Conservation (phyloP, 495 filamentous ascomycete species). For the Neurospora tetrasperma region DNA sequence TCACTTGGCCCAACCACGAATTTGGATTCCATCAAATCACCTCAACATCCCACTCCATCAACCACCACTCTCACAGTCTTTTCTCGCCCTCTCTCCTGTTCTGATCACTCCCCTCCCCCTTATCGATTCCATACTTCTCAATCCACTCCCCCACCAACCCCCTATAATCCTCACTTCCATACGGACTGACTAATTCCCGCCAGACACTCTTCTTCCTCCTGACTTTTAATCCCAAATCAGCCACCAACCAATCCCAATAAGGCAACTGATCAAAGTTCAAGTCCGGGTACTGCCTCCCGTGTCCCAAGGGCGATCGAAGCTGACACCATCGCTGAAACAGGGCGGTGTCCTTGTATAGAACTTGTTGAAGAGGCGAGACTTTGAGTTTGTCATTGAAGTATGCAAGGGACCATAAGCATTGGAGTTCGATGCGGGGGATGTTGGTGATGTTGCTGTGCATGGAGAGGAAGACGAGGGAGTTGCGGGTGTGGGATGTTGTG, state of each 20-base stretch:
- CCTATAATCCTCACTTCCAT: slow-evolving; percentile 40
- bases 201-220: slow-evolving; percentile 12
- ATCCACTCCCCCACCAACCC: slow-evolving; percentile 46
- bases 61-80: background rate
- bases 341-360: slow-evolving; percentile 26
- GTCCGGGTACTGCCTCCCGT: slow-evolving; percentile 47
- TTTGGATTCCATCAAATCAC: background rate
- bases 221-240: slow-evolving; percentile 42
- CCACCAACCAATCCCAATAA: slow-evolving; percentile 54
- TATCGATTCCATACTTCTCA: background rate
- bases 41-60: background rate
- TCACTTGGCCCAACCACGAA: background rate
- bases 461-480: slow-evolving; percentile 50
- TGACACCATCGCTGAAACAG: slow-evolving; percentile 48
- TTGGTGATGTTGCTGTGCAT: slow-evolving; percentile 51
- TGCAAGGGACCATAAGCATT: slow-evolving; percentile 19
- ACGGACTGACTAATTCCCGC: slow-evolving; percentile 35
- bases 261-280: slow-evolving; percentile 56
- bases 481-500: background rate
- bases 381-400: slow-evolving; percentile 28
- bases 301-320: slow-evolving; percentile 47
- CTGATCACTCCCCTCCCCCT: background rate
- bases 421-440: slow-evolving; percentile 16
- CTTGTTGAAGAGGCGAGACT: too few species aligned
- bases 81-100: background rate